Evolutionary conservation across 371 early-diverging fungal genomes (phyloP).

Genomic region (Capniomyces stellatus): DNA sequence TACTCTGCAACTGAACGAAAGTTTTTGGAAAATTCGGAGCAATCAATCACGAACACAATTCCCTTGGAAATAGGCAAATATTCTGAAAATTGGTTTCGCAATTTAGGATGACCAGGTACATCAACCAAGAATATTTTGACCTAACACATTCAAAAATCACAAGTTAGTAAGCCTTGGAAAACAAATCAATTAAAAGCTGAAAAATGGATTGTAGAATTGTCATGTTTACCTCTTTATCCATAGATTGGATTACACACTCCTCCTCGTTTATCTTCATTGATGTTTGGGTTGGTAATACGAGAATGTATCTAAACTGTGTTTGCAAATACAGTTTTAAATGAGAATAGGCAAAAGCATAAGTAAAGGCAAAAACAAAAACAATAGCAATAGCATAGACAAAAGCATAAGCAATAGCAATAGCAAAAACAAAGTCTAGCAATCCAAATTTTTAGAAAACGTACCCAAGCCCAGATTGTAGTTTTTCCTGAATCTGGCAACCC

Average conservation of each 20-base stretch:
- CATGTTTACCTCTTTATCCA: background rate
- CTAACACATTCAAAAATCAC: background rate
- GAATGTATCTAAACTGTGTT: background rate
- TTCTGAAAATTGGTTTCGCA: background rate
- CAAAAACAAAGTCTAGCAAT: too few species aligned
- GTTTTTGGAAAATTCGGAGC: background rate
- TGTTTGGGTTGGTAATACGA: background rate
- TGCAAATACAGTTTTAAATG: too few species aligned
- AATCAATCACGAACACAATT: background rate
- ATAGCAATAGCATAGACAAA: too few species aligned
- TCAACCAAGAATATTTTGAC: background rate
- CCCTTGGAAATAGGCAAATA: background rate
- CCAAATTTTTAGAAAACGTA: too few species aligned
- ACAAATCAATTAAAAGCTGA: background rate
- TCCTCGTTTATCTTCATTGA: background rate
- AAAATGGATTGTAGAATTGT: too few species aligned
- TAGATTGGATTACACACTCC: background rate
- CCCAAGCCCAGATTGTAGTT: background rate
- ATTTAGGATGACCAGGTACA: background rate
- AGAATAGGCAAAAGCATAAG: too few species aligned
- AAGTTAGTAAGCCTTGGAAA: background rate
- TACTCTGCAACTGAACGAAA: background rate
- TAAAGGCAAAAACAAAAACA: too few species aligned
- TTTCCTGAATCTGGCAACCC: background rate
- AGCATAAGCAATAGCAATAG: too few species aligned